Evolutionary conservation across 495 filamentous ascomycete genomes (phyloP), one percentile per base, ranked within the genome.

Genomic region (Darksidea phi): DNA sequence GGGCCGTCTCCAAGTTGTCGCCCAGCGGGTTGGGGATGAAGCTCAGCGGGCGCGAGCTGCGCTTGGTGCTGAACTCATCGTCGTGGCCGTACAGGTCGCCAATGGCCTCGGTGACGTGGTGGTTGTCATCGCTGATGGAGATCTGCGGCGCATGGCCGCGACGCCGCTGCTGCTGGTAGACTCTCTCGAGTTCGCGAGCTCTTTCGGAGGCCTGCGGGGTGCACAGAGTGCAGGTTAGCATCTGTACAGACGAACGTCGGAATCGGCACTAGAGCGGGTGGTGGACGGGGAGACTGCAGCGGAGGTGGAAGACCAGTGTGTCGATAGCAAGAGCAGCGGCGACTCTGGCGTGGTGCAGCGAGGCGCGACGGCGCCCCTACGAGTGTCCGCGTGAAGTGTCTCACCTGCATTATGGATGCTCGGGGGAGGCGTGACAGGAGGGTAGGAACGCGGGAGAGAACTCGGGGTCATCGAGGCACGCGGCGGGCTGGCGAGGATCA

Each of bases 71-170:
- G 57, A 71, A 74, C 65, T 88, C 83, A 69, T 90, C 86, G 72
- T 88, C 84, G 70, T 92, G 88, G 68, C 87, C 89, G 76, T 98
- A 98, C 86, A 97, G 86, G 71, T 94, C 90, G 37, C 91, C 92
- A 71, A 98, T 97, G 46, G 92, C 89, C 71, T 98, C 94, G 37
- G 94, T 98, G 72, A 97, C 93, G 84, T 98, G 94, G 78, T 97
- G 93, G 74, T 83, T 90, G 64, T 87, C 84, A 69, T 89, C 87
- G 74, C 86, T 87, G 67, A 89, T 88, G 59, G 86, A 88, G 58
- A 88, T 73, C 62, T 86, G 80, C 58, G 86, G 78, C 47, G 73
- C 77, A 77, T 89, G 86, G 61, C 84, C 86, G 75, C 81, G 77
- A 57, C 82, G 71, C 28, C 10, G 28, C 28, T 32, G 28, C 28